Conservation (phyloP, 495 filamentous ascomycete genomes). For the Aspergillus kassunensis region DNA sequence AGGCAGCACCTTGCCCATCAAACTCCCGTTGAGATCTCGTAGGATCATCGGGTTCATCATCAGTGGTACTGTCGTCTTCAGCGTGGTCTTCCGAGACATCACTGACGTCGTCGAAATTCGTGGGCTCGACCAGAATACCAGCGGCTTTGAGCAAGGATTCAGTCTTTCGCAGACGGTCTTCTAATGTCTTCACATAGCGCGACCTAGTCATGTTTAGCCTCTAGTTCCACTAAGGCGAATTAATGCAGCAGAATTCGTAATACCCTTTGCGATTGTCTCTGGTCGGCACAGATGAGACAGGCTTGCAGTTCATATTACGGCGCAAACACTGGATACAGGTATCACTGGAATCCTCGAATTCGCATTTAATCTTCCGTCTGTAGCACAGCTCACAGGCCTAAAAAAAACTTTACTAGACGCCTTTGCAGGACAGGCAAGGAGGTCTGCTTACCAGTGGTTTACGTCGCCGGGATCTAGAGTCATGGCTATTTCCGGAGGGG, state of each 20-base stretch:
- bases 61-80: conserved; percentile 59
- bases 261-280: conserved; percentile 85
- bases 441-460: conserved; percentile 26
- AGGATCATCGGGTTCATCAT: conserved; percentile 30
- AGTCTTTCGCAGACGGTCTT: conserved; percentile 83
- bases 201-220: conserved; percentile 46
- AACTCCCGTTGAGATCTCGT: background rate
- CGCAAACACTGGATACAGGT: conserved; percentile 85
- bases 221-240: background rate
- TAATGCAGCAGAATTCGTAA: conserved; percentile 4
- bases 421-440: background rate
- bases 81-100: conserved; percentile 9
- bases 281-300: conserved; percentile 88
- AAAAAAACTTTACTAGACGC: conserved; percentile 17
- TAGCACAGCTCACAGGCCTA: conserved; percentile 95
- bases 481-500: conserved; percentile 10
- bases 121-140: conserved; percentile 72
- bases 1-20: background rate
- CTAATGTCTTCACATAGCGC: conserved; percentile 89
- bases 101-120: conserved; percentile 62
- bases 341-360: conserved; percentile 69
- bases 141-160: conserved; percentile 81
- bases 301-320: conserved; percentile 88
- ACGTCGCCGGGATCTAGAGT: conserved; percentile 14
- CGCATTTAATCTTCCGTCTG: conserved; percentile 97